Evolutionary conservation across 495 filamentous ascomycete genomes (phyloP), one percentile per base, ranked within the genome.

Genomic region (Neurospora sp.): DNA sequence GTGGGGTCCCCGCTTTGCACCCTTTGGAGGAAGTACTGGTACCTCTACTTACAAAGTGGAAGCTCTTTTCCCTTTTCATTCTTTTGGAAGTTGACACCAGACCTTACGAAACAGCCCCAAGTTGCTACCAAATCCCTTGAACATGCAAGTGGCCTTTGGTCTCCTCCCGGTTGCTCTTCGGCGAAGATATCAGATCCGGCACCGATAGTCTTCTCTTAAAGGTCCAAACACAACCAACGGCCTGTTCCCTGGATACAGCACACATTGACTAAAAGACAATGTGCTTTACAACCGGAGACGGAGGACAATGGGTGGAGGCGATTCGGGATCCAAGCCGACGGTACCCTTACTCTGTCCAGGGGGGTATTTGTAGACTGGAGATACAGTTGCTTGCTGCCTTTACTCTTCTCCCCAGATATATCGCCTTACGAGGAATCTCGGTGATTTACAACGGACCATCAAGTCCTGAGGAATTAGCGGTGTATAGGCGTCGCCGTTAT

Each of bases 1-100:
- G 77, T 76, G 74, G 71, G 61, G 72, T 74, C 75, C 72, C 78
- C 78, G 75, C 79, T 69, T 69, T 71, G 44, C 70, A 59, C 53
- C 27, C 53, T 65, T 17, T 17, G 14, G 14, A 65, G 4, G 45
- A 35, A 17, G 53, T 65, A 65, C 53, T 8, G 14, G 27, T 35
- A 61, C 20, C 20, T 22, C 20, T 22, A 22, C 22, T 61, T 59
- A 14, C 22, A 10, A 59, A 59, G 22, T 61, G 10, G 10, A 31
- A 31, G 27, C 72, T 73, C 75, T 75, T 72, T 70, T 37, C n/a
- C 69, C 68, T 20, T 17, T 69, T 14, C 37, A 68, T 70, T 48
- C 41, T 70, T 70, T 42, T 44, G 27, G 12, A 61, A 61, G 27
- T 61, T 61, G 53, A 35, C 22, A 35, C 22, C 53, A 61, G 22